phyloP scores from a whole-genome alignment of 352 stramenopile species.

The Pythium scleroteichum region DNA sequence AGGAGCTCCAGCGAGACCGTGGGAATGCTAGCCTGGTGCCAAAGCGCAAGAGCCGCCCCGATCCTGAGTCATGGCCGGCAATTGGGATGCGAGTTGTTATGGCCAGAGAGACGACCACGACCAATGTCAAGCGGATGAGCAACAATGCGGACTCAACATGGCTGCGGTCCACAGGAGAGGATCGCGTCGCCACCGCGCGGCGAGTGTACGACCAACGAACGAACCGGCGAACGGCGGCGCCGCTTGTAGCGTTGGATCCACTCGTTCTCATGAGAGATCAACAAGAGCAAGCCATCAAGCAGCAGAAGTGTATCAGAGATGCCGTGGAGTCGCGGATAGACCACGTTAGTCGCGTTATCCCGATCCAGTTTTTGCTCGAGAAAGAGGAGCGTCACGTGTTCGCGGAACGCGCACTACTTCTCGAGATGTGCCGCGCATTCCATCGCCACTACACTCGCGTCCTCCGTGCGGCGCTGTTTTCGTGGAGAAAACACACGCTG shows the following conservation, averaged over 20 bases:
- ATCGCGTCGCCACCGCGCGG: slow-evolving; percentile 10
- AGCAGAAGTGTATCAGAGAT: slow-evolving; percentile 8
- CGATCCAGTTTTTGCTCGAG: slow-evolving; percentile 31
- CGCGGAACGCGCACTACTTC: slow-evolving; percentile 28
- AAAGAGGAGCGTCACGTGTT: slow-evolving; percentile 21
- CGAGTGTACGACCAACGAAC: slow-evolving; percentile 10
- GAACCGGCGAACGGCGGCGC: background rate
- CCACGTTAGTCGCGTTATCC: slow-evolving; percentile 15
- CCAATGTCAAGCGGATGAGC: background rate
- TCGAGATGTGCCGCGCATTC: slow-evolving; percentile 19
- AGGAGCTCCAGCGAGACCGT: background rate
- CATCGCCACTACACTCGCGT: slow-evolving; percentile 25
- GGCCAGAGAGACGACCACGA: background rate
- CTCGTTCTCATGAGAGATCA: slow-evolving; percentile 18
- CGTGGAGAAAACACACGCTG: slow-evolving; percentile 32
- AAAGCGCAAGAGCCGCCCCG: background rate
- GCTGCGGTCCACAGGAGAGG: background rate
- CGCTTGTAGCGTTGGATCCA: slow-evolving; percentile 6
- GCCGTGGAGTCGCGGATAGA: slow-evolving; percentile 18
- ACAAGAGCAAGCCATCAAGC: slow-evolving; percentile 5
- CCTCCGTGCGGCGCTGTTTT: slow-evolving; percentile 1
- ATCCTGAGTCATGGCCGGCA: background rate
- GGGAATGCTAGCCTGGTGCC: too few relatives aligned
- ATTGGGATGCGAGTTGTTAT: background rate
- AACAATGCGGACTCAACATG: background rate